A percentile compares a stretch with the other conserved stretches of the same genome.
These are phyloP conservation scores for Pleurotus djamor DNA, from an alignment of 768 basidiomycete genomes.

Conservation along the genomic window DNA sequence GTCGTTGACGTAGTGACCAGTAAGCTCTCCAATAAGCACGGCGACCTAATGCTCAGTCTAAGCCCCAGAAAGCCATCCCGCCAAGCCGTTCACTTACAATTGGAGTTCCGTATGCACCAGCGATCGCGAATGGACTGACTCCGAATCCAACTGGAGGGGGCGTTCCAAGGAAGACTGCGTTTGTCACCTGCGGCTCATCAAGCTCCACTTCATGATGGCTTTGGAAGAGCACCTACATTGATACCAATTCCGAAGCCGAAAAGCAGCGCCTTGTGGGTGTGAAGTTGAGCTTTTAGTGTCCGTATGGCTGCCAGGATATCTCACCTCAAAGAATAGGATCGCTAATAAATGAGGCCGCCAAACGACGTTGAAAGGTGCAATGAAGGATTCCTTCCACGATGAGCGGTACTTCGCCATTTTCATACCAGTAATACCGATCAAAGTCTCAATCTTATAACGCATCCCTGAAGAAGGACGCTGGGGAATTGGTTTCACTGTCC, in stretches of 20 bases:
- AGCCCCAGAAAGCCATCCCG: neutral
- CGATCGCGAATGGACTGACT: constrained; percentile 45
- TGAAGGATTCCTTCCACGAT: constrained; percentile 44
- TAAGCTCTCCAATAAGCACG: constrained; percentile 49
- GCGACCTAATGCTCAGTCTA: constrained; percentile 35
- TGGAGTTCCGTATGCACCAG: constrained; percentile 53
- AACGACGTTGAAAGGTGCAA: constrained; percentile 46
- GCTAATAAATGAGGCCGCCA: constrained; percentile 63
- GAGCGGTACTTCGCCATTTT: constrained; percentile 56
- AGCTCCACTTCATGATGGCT: neutral
- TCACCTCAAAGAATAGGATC: constrained; percentile 51
- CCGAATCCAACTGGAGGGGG: constrained; percentile 56
- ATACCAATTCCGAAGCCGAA: constrained; percentile 70
- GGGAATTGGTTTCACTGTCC: constrained; percentile 50
- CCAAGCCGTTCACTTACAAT: constrained; percentile 33
- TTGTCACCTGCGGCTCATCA: constrained; percentile 47
- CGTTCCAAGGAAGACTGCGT: constrained; percentile 59
- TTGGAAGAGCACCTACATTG: constrained; percentile 32
- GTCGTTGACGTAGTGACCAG: constrained; percentile 53
- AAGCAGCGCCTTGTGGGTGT: constrained; percentile 35
- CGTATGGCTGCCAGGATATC: constrained; percentile 5
- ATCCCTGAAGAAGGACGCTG: constrained; percentile 35
- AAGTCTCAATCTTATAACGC: constrained; percentile 51
- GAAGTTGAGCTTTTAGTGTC: neutral
- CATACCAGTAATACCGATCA: constrained; percentile 62